phyloP scores from a whole-genome alignment of 2,329 filamentous ascomycete species.

The Fusarium torulosum region DNA sequence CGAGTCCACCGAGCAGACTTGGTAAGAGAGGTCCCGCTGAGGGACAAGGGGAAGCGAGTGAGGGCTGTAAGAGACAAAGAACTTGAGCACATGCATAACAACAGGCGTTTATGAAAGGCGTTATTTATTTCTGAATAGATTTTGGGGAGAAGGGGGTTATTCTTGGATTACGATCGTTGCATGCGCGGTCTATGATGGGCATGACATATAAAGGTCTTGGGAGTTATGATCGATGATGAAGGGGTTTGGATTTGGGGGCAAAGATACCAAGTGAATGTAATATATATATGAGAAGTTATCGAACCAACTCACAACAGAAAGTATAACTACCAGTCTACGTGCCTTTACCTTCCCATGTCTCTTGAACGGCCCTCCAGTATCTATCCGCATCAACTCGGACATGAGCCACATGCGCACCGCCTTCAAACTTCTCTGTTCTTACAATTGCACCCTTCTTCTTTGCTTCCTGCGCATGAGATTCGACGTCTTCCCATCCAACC shows the following conservation, averaged over 20 bases:
- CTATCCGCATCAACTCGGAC: constrained; percentile 58
- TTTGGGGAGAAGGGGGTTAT: neutral
- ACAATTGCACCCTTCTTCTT: constrained; percentile 56
- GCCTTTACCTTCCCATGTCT: constrained; percentile 58
- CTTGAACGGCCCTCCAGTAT: constrained; percentile 64
- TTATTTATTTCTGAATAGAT: neutral
- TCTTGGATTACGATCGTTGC: neutral
- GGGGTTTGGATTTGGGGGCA: neutral
- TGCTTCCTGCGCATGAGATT: constrained; percentile 61
- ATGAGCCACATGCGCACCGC: constrained; percentile 65
- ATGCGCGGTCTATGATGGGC: neutral
- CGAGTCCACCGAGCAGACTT: constrained; percentile 16
- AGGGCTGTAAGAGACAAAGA: constrained; percentile 50
- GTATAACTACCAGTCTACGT: neutral
- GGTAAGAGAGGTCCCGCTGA: constrained; percentile 41
- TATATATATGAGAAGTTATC: neutral
- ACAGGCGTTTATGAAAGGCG: constrained; percentile 2
- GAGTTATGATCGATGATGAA: constrained; percentile 4
- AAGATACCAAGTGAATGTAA: constrained; percentile 2
- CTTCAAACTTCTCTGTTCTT: constrained; percentile 60
- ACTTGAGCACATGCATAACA: constrained; percentile 36
- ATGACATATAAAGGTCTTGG: neutral
- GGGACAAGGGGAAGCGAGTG: constrained; percentile 35
- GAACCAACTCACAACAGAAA: neutral
- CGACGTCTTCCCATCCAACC: constrained; percentile 61